These are phyloP conservation scores for Rhizopus stolonifer DNA, from an alignment of 371 early-diverging fungal genomes.

Conservation along the genomic window DNA sequence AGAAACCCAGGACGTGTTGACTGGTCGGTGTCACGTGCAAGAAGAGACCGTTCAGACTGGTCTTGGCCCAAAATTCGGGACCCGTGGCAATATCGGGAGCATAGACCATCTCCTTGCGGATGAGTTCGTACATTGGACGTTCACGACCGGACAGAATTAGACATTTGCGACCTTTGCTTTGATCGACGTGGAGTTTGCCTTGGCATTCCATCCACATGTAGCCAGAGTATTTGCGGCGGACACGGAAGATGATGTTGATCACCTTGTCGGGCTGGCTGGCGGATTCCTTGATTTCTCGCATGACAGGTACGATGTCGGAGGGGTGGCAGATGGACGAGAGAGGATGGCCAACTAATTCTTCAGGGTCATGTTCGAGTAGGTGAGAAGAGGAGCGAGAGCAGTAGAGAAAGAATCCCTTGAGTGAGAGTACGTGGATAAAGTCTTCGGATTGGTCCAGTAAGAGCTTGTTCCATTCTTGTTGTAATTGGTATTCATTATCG, in stretches of 20 bases:
- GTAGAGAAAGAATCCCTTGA: constrained; percentile 63
- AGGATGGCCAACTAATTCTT: constrained; percentile 52
- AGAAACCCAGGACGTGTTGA: constrained; percentile 34
- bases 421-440: constrained; percentile 59
- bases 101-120: too few species aligned
- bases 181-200: constrained; percentile 54
- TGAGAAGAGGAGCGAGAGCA: constrained; percentile 36
- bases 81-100: not conserved
- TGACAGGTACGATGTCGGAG: constrained; percentile 61
- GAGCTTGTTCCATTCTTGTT: constrained; percentile 32
- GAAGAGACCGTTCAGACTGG: constrained; percentile 54
- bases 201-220: constrained; percentile 59
- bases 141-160: constrained; percentile 55
- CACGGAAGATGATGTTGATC: constrained; percentile 52
- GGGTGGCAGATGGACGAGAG: constrained; percentile 62
- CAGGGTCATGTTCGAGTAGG: constrained; percentile 49
- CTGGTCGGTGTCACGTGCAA: constrained; percentile 40
- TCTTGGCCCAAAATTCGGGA: constrained; percentile 58
- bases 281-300: constrained; percentile 57
- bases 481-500: constrained; percentile 26
- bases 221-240: constrained; percentile 47
- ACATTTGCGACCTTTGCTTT: constrained; percentile 54
- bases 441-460: constrained; percentile 40
- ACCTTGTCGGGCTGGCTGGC: constrained; percentile 18
- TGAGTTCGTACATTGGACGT: constrained; percentile 29